phyloP scores from a whole-genome alignment of 331 rosid genomes.

The Dryas integrifolia region DNA sequence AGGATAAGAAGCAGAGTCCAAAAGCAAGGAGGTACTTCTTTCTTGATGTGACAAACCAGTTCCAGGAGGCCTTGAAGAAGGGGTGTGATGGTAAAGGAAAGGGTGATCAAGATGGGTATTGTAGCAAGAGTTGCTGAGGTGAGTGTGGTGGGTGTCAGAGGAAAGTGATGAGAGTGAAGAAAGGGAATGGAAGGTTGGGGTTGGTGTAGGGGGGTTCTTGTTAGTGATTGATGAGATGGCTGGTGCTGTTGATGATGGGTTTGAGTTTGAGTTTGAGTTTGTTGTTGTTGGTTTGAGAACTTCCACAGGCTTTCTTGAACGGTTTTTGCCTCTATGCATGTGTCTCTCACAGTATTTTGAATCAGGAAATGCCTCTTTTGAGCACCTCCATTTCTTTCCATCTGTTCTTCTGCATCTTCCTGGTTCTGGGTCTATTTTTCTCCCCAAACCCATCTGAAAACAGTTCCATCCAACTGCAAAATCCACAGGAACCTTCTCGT shows the following conservation, averaged over 20 bases:
- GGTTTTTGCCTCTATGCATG: slow-evolving; percentile 98
- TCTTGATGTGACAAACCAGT: slow-evolving; percentile 51
- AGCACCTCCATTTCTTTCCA: slow-evolving; percentile 97
- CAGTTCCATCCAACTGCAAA: slow-evolving; percentile 94
- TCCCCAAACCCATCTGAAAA: slow-evolving; percentile 85
- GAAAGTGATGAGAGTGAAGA: slow-evolving; percentile 36
- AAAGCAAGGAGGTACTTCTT: slow-evolving; percentile 46
- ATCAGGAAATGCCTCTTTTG: slow-evolving; percentile 87
- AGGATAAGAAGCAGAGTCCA: slow-evolving; percentile 54
- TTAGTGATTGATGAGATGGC: slow-evolving; percentile 50
- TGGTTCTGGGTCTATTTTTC: slow-evolving; percentile 93
- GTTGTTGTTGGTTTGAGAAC: slow-evolving; percentile 55
- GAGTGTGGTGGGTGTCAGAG: slow-evolving; percentile 35
- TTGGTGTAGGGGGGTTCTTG: slow-evolving; percentile 35
- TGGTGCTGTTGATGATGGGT: slow-evolving; percentile 37
- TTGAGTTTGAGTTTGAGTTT: slow-evolving; percentile 32
- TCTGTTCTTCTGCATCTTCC: slow-evolving; percentile 99
- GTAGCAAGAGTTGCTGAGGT: slow-evolving; percentile 25
- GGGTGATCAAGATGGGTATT: slow-evolving; percentile 39
- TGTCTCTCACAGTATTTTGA: slow-evolving; percentile 98
- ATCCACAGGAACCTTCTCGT: no score
- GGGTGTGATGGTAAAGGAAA: slow-evolving; percentile 36
- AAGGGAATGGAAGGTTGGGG: slow-evolving; percentile 42
- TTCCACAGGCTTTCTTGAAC: slow-evolving; percentile 99
- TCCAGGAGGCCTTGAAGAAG: slow-evolving; percentile 44